A percentile compares a stretch with the other conserved stretches of the same genome.
phyloP scores from a whole-genome alignment of 257 asterid genomes.

The Penstemon barbatus region DNA sequence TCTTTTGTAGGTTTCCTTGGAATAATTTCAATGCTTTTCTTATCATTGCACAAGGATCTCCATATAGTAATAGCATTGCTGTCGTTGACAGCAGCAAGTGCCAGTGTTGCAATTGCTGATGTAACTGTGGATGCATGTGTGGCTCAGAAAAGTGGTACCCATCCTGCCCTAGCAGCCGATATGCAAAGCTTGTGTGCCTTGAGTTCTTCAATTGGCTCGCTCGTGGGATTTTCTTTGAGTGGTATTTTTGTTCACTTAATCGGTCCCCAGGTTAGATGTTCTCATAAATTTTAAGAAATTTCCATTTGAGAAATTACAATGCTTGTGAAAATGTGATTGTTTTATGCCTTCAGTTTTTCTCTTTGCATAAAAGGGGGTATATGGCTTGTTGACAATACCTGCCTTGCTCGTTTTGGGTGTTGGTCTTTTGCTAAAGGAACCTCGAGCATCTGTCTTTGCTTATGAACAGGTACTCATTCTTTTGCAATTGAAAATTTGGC shows the following conservation, averaged over 20 bases:
- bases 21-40: conserved; percentile 69
- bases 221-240: conserved; percentile 76
- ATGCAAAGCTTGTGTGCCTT: conserved; percentile 93
- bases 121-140: conserved; percentile 97
- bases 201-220: conserved; percentile 84
- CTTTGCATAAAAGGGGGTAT: conserved; percentile 68
- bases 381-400: conserved; percentile 76
- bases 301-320: background rate
- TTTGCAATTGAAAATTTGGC: conserved; percentile 17
- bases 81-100: conserved; percentile 81
- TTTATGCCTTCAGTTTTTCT: conserved; percentile 9
- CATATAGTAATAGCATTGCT: conserved; percentile 72
- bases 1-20: conserved; percentile 71
- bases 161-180: conserved; percentile 84
- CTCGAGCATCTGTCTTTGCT: conserved; percentile 40
- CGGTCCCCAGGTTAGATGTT: conserved; percentile 74
- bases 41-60: conserved; percentile 65
- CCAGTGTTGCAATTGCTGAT: conserved; percentile 96
- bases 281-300: conserved; percentile 1
- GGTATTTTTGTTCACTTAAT: conserved; percentile 84
- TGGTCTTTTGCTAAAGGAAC: conserved; percentile 77
- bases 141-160: conserved; percentile 77
- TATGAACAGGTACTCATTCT: conserved; percentile 60
- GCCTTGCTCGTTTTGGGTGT: conserved; percentile 72
- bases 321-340: conserved; percentile 3